These are phyloP conservation scores for Aspergillus brunneoviolaceus DNA, from an alignment of 2,329 filamentous ascomycete species.

Conservation along the genomic window DNA sequence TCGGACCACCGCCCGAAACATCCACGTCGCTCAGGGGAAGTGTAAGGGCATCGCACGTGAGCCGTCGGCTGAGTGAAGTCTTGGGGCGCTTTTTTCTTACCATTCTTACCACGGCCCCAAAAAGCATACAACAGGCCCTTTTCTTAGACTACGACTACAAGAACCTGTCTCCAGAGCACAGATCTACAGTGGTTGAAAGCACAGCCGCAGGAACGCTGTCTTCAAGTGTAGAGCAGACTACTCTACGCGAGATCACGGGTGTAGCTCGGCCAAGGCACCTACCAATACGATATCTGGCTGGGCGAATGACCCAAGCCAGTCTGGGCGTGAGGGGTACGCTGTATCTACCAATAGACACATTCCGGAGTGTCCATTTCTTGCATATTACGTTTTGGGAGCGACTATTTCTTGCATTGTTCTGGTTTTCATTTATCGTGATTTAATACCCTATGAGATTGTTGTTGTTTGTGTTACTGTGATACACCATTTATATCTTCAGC, in stretches of 20 bases:
- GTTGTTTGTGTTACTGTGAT: background rate
- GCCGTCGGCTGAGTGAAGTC: constrained; percentile 23
- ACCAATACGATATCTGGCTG: background rate
- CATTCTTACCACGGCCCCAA: background rate
- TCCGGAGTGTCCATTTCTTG: background rate
- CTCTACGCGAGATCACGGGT: background rate
- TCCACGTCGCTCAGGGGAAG: constrained; percentile 83
- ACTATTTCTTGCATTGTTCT: constrained; percentile 4
- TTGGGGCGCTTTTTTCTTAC: too few species aligned
- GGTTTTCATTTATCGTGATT: background rate
- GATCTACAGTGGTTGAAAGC: background rate
- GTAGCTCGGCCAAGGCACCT: background rate
- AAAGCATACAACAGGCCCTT: background rate
- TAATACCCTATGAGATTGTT: constrained; percentile 6
- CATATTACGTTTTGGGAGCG: constrained; percentile 1
- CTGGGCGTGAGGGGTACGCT: background rate
- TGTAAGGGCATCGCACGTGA: constrained; percentile 64
- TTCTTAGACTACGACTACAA: background rate
- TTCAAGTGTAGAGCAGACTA: background rate
- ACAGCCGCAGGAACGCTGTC: background rate
- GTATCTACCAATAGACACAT: constrained; percentile 1
- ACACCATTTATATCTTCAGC: background rate
- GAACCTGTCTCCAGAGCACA: background rate
- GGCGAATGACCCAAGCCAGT: background rate
- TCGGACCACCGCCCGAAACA: constrained; percentile 81